Base-by-base conservation (phyloP, 2,329 filamentous ascomycete species). In the Fusarium secorum region DNA sequence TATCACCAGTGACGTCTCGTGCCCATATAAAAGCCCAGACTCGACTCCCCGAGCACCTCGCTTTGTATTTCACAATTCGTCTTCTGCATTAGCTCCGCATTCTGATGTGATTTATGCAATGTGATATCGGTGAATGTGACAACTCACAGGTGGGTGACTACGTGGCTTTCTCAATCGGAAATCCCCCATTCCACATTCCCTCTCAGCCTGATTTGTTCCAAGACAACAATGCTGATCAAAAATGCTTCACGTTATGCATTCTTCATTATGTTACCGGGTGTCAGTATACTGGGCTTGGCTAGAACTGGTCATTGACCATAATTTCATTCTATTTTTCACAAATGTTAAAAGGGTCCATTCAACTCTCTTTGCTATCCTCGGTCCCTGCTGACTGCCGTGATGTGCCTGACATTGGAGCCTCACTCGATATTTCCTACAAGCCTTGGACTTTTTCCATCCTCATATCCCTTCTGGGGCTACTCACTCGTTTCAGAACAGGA, bases 161-260 rank as follows among this genome's bases (percentile, higher is more conserved):
- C 38, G 41, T 67, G 42, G 33, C 24, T 67, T 64, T 63, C 49
- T 67, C 63, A 45, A 20, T 42, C 17, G n/a, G 14, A 20, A 66
- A 30, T 30, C 41, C 35, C 39, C 18, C 30, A 60, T 60, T 39
- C 13, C 22, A 11, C 48, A 28, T 13, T 42, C 24, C 13, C n/a
- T 33, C 62, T 53, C 41, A 67, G 63, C 64, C 63, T 51, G 56
- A 44, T 39, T 46, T 38, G 15, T 36, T 22, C 62, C 59, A 41
- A 53, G 48, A 52, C 48, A 39, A 17, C 14, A 36, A 26, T 45
- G 26, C 18, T 30, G 45, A 36, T 26, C 36, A 22, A 7, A 11
- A 38, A 5, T n/a, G 32, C 22, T 61, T 24, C 35, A 36, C 53
- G 30, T 28, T 39, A 39, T 52, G 33, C 48, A 52, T 38, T 22